Base-by-base conservation (phyloP, 169 alveolate species). In the Theileria sp. region DNA sequence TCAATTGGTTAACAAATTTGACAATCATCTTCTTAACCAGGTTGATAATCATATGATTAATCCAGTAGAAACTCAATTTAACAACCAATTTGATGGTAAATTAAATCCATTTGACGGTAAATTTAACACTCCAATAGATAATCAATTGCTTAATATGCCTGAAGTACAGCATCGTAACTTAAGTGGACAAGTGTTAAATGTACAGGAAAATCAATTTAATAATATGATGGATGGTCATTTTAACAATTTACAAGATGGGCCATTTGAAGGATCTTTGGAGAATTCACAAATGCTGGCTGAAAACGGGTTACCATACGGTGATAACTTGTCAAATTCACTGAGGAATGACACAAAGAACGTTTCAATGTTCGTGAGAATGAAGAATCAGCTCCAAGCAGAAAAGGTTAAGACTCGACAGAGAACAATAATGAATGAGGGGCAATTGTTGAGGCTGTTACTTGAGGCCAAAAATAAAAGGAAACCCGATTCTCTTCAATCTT, bases 371-470 rank as follows among this genome's bases (percentile, higher is more conserved):
- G 78, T 77, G 66, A 79, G 74, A 69, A 36, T 83, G 77, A 83
- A 83, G 72, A 83, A 77, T 66, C 86, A 83, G 77, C 30, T 83
- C 64, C 89, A 83, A 10, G 23, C 77, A 8, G 88, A 81, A 28
- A 81, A 69, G 68, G 49, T 77, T 12, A 81, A 75, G 60, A 75
- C 82, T 5, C 75, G 54, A 21, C 84, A 81, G 67, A 81, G 76
- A 32, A 36, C 88, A 54, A 68, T 81, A 10, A 62, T 81, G 79
- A 82, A 81, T 78, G 88, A 81, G 67, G 88, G 77, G 15, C 88
- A 81, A 54, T 66, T 81, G 75, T 65, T 81, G 74, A 81, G 78
- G 75, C 88, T 81, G 44, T 56, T 81, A 7, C 66, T 81, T 61
- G 88, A 81, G 58, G 88, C 88, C 17, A 81, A 81, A 58, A 81